Base-by-base conservation (phyloP, 805 yeast species). In the Lipomyces sp. region DNA sequence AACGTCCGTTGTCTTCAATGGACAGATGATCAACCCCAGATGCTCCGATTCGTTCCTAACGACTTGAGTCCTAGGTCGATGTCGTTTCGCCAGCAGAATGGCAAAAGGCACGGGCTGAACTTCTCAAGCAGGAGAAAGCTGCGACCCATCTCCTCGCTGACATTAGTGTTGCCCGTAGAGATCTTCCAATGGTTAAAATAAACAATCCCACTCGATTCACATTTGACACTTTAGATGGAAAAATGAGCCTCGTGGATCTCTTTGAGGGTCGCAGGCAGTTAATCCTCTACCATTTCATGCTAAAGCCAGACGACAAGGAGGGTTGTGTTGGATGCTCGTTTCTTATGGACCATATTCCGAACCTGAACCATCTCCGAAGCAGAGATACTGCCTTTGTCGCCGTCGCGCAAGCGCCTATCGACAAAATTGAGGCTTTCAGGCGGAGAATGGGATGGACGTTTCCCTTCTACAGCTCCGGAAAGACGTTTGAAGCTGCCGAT, bases 271-370 rank as follows among this genome's bases (percentile, higher is more conserved):
- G 54, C 18, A 29, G 54, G 4, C 54, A 51, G 18, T 34, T 51
- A 34, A 1, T 51, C 54, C 32, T 51, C 10, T 51, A 51, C 54
- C 54, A 51, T 15, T 51, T 51, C 54, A 51, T 51, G 54, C 34
- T 51, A 33, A 32, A 51, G 34, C 30, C 34, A 4, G 54, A 51
- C 2, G 30, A 32, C 11, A 32, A 51, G 34, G 54, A 29, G 54
- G 54, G 54, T 32, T 51, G 54, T 32, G 30, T 32, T 32, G 34
- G 34, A 29, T 51, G 54, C 54, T 51, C 54, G 34, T 32, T 51
- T 29, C 54, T 51, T 10, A 32, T 29, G 34, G 54, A 51, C 15
- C 34, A 29, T 24, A 32, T 51, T 11, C 54, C 54, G 2, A 29
- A 29, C 34, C 34, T 51, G 4, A 24, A 8, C 34, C 54, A 51